Base-by-base conservation (phyloP, 2,329 filamentous ascomycete species). In the Coniochaeta pulveracea region DNA sequence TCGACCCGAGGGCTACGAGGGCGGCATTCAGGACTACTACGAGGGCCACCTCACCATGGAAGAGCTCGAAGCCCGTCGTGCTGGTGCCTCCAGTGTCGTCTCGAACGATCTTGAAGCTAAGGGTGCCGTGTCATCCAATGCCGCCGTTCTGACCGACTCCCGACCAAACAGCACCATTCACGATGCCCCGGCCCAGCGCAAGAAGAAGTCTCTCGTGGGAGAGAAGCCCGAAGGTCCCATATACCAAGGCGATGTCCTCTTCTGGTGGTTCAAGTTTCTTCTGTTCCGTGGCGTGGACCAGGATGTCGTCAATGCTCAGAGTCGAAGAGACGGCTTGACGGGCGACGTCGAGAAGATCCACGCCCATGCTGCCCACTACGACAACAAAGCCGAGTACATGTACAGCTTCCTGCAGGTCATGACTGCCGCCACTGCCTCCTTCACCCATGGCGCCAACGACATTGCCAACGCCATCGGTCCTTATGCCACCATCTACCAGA, bases 371-470 rank as follows among this genome's bases (percentile, higher is more conserved):
- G 54, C 63, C 18, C 72, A 76, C 48, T 80, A 69, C 52, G 65
- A 76, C 45, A 79, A 80, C 54, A 65, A 68, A 40, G 60, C 67
- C 42, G 74, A 79, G 51, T 71, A 70, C 54, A 58, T 72, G 31
- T 77, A 71, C 52, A 70, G 66, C 5, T 76, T 72, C 52, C 60
- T 73, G 19, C 72, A 75, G 43, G 52, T 76, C 44, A 60, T 74
- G 55, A 74, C 73, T 5, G 73, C 75, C 8, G 66, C 68, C 42
- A 72, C 73, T 19, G 69, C 73, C 10, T 76, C 72, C 4, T 78
- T 80, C 40, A 69, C 69, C 2, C 75, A 81, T 55, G 76, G 76
- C 16, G 72, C 74, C 43, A 81, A 80, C 50, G 76, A 80, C 39
- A 69, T 80, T 14, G 61, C 69, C 44, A 80, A 68, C 47, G 72